phyloP scores from a whole-genome alignment of 352 stramenopile species.

The Phytopythium boreale region DNA sequence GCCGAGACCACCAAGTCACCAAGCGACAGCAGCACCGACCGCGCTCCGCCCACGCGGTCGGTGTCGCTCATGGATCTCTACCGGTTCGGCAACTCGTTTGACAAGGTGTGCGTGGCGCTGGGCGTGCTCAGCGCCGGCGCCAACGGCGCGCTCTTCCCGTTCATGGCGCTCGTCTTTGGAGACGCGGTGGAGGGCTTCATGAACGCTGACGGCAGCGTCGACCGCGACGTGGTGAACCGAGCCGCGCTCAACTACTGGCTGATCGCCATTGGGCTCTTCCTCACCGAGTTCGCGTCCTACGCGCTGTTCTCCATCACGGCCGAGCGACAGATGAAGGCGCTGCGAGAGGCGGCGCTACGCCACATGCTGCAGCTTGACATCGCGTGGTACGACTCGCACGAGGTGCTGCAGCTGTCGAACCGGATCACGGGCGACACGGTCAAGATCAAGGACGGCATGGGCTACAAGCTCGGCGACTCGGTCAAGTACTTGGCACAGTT shows the following conservation, averaged over 20 bases:
- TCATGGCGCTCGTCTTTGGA: conserved; percentile 43
- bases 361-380: conserved; percentile 23
- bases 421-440: conserved; percentile 15
- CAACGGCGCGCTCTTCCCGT: conserved; percentile 34
- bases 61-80: conserved; percentile 8
- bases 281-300: conserved; percentile 12
- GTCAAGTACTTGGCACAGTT: conserved; percentile 14
- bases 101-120: conserved; percentile 11
- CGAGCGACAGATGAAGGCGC: conserved; percentile 17
- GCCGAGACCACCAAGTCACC: too few species aligned
- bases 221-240: conserved; percentile 11
- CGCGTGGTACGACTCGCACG: conserved; percentile 15
- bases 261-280: conserved; percentile 14
- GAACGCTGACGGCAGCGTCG: conserved; percentile 6
- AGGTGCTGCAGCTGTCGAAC: conserved; percentile 13
- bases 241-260: conserved; percentile 9
- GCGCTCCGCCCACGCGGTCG: too few species aligned
- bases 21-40: too few species aligned
- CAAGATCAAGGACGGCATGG: conserved; percentile 20
- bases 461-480: conserved; percentile 11
- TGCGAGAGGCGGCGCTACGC: conserved; percentile 7
- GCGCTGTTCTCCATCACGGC: conserved; percentile 11
- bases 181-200: conserved; percentile 21
- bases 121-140: conserved; percentile 12
- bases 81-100: conserved; percentile 6